Conservation (phyloP, 441 rosid species). For the Capsella rubella region DNA sequence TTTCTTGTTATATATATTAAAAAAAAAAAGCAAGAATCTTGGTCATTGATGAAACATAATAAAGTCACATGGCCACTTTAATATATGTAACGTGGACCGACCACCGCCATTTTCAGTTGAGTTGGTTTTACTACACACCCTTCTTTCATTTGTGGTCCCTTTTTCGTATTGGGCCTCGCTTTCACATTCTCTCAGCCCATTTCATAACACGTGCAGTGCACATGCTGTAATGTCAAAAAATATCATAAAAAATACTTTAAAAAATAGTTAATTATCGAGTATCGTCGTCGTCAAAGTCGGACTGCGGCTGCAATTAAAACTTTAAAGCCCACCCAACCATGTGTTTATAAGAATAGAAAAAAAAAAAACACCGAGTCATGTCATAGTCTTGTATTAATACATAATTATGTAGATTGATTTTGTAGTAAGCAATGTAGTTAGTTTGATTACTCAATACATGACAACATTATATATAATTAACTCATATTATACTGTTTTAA, state of each 20-base stretch:
- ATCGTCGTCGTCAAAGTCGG: slow-evolving; percentile 21
- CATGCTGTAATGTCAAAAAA: background rate
- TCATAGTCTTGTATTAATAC: slow-evolving; percentile 12
- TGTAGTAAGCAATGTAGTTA: slow-evolving; percentile 10
- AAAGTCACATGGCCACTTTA: slow-evolving; percentile 44
- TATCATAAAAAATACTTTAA: background rate
- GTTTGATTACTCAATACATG: slow-evolving; percentile 11
- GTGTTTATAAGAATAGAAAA: no score
- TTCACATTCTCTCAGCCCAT: slow-evolving; percentile 29
- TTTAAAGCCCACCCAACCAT: background rate
- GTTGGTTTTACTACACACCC: slow-evolving; percentile 26
- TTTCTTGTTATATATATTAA: background rate
- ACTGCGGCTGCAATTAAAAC: slow-evolving; percentile 1
- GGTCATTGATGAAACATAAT: background rate
- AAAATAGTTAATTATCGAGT: background rate
- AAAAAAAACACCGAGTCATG: background rate
- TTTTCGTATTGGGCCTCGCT: slow-evolving; percentile 19
- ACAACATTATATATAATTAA: background rate
- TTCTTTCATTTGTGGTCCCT: slow-evolving; percentile 35
- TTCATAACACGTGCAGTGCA: slow-evolving; percentile 24
- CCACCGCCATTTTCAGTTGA: slow-evolving; percentile 44
- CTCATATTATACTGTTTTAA: background rate
- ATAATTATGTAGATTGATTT: background rate
- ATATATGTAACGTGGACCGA: slow-evolving; percentile 38
- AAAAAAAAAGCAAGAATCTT: background rate